Percentiles rank a stretch among this genome's conserved stretches.
Evolutionary conservation across 2,329 filamentous ascomycete genomes (phyloP).

Genomic region (Aspergillus versicolor): DNA sequence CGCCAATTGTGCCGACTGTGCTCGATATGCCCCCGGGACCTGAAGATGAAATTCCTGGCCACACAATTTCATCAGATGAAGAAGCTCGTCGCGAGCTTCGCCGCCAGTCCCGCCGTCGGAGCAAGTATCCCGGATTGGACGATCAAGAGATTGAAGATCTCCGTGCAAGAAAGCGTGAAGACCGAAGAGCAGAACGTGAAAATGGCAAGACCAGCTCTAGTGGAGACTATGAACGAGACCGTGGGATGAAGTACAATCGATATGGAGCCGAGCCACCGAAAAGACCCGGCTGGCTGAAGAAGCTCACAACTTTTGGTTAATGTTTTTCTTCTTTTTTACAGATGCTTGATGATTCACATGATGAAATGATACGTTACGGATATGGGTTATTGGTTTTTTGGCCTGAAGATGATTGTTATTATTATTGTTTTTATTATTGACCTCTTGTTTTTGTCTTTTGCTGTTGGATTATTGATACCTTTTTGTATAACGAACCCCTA

Average conservation of each 20-base stretch:
- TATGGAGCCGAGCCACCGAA: conserved; percentile 26
- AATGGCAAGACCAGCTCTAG: conserved; percentile 42
- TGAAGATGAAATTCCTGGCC: conserved; percentile 26
- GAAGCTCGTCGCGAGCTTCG: conserved; percentile 40
- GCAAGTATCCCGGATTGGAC: conserved; percentile 39
- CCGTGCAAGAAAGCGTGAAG: conserved; percentile 33
- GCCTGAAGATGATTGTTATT: neutral
- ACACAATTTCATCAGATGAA: conserved; percentile 44
- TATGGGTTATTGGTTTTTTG: neutral
- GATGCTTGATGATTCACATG: conserved; percentile 10
- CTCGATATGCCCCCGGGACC: conserved; percentile 41
- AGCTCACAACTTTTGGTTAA: conserved; percentile 32
- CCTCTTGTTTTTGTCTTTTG: neutral
- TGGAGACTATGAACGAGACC: conserved; percentile 40
- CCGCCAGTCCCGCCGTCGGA: conserved; percentile 39
- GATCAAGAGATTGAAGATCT: conserved; percentile 42
- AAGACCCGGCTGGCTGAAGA: conserved; percentile 45
- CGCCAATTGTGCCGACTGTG: conserved; percentile 47
- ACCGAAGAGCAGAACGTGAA: conserved; percentile 30
- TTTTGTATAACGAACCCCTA: conserved; percentile 4
- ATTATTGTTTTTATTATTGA: neutral
- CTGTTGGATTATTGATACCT: neutral
- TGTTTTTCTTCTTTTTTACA: neutral
- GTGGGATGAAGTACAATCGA: conserved; percentile 32
- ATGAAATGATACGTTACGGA: conserved; percentile 12